Evolutionary conservation across 371 early-diverging fungal species (phyloP).

Genomic region (Massospora cicadina): DNA sequence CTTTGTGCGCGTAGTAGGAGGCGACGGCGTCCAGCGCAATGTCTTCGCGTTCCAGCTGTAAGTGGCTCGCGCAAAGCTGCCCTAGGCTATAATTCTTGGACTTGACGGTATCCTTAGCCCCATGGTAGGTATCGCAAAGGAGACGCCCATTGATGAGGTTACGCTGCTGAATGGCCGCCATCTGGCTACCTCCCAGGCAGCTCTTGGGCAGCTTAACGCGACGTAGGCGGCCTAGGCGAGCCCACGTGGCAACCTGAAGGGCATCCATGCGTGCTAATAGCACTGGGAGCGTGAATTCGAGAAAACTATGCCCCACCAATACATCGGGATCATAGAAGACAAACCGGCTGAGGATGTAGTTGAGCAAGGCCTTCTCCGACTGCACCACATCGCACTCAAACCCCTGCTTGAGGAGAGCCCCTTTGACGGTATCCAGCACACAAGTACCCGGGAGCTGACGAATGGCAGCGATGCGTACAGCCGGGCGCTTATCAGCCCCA

Average conservation of each 20-base stretch:
- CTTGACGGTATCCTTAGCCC: slow-evolving; percentile 69
- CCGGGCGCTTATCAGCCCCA: slow-evolving; percentile 20
- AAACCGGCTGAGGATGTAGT: slow-evolving; percentile 50
- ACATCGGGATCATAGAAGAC: slow-evolving; percentile 79
- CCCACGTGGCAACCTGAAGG: slow-evolving; percentile 55
- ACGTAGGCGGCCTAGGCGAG: slow-evolving; percentile 61
- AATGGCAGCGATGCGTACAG: slow-evolving; percentile 37
- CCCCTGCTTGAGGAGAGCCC: slow-evolving; percentile 20
- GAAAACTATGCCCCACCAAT: slow-evolving; percentile 91
- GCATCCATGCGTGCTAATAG: slow-evolving; percentile 83
- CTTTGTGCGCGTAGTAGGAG: slow-evolving; percentile 39
- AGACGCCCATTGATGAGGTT: slow-evolving; percentile 77
- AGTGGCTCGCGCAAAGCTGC: slow-evolving; percentile 51
- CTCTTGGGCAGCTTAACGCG: slow-evolving; percentile 63
- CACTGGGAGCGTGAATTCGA: slow-evolving; percentile 82
- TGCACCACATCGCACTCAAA: slow-evolving; percentile 26
- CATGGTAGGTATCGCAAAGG: slow-evolving; percentile 85
- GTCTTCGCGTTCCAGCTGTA: slow-evolving; percentile 67
- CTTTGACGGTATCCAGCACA: slow-evolving; percentile 38
- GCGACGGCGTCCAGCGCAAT: slow-evolving; percentile 65
- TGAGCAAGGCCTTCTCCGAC: slow-evolving; percentile 44
- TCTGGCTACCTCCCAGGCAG: slow-evolving; percentile 64
- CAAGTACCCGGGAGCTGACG: slow-evolving; percentile 39
- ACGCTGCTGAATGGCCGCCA: slow-evolving; percentile 48
- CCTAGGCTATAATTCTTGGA: slow-evolving; percentile 78